Evolutionary conservation across 345 rosid species (phyloP), one percentile per base, ranked within the genome.

Genomic region (Syzygium grande): DNA sequence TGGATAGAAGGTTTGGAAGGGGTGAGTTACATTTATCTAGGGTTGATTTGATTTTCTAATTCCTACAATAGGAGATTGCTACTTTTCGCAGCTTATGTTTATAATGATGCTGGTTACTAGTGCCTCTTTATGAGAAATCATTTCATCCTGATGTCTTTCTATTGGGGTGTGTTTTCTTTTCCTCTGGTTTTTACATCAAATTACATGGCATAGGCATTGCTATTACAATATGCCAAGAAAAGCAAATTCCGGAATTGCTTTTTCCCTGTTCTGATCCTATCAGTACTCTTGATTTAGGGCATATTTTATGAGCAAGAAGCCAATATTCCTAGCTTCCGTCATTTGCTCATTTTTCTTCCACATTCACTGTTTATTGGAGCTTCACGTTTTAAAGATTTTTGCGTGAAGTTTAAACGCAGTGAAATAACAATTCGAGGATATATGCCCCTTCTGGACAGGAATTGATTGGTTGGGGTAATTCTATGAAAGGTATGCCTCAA

Each of bases 321-420:
- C 25, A 49, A 11, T 29, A 23, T 77, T 38, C 43, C 52, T 8
- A 65, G 41, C 58, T 38, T 49, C 79, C 9, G n/a, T 27, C 43
- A 51, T 29, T 86, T 46, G 78, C 54, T 27, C n/a, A 11, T 51
- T 43, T 59, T 85, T 34, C 58, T 90, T 85, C 29, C 51, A 43
- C 52, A 87, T 89, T 94, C 96, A 94, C 94, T 94, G 95, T 34
- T 89, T 91, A 85, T 91, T 63, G 86, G 94, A 93, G 92, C 94
- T 91, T 93, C 94, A 90, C 89, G 92, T 16, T 38, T 77, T 43
- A 88, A 87, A 90, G 89, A 85, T 90, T 91, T 58, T 90, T 89
- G 63, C 90, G 89, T 93, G 96, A 89, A 90, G 96, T 91, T 94
- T 94, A 90, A 90, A 92, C 91, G 43, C 95, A 91, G 95, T 94